Base-by-base conservation (phyloP, 1,139 yeast species). In the Taiozyma onychis region DNA sequence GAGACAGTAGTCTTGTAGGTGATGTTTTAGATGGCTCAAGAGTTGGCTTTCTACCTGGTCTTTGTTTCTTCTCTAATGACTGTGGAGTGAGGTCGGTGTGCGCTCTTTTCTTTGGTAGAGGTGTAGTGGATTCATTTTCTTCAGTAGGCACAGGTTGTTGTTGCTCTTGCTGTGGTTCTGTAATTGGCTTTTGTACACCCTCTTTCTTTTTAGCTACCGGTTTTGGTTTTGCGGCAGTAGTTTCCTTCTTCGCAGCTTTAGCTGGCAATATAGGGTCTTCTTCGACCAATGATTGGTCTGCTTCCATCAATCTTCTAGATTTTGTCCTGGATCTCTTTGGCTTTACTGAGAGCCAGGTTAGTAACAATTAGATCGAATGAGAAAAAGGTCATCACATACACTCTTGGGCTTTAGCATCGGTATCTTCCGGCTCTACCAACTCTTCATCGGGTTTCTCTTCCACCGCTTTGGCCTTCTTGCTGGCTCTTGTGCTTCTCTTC, bases 401-500 rank as follows among this genome's bases (percentile, higher is more conserved):
- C 24, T 18, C 4, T 37, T 37, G 14, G 4, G 9, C 41, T 21
- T 37, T 21, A 2, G 24, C 42, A 7, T 8, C 37, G 13, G 18
- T 44, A 35, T 30, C 27, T 46, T 44, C 32, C 4, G 14, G 16
- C 30, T 39, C 11, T 3, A 22, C 28, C 13, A 6, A 4, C 18
- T 39, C 43, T 18, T 39, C 13, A 9, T 39, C 43, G 6, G 4
- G n/a, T 22, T 39, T 11, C 13, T 39, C 43, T 6, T 39, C 28
- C 16, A 7, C 28, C 14, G 24, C 43, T 13, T 39, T 16, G 11
- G 30, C 43, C 49, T 51, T 54, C 34, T 50, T 50, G 2, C 59
- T 41, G 4, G 60, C 49, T 34, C 59, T 57, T 1, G 60, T 52
- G n/a, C 59, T 48, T 48, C 59, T 60, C 49, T 54, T 57, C 53